Conservation (phyloP, 441 rosid species). For the Gossypium aridum region DNA sequence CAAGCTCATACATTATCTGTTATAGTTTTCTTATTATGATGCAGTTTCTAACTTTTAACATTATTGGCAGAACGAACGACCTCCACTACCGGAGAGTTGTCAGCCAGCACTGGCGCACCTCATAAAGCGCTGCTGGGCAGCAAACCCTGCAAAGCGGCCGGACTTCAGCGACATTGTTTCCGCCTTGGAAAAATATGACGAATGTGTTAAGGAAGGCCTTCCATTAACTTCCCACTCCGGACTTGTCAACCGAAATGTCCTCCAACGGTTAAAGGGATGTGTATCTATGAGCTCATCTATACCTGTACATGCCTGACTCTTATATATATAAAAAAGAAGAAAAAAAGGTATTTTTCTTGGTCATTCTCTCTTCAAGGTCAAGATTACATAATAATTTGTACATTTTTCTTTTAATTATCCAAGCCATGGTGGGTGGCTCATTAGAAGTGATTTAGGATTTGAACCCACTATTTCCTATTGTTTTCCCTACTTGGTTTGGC, state of each 20-base stretch:
- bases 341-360: conserved; percentile 12
- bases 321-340: not conserved
- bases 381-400: conserved; percentile 18
- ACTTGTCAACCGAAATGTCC: conserved; percentile 50
- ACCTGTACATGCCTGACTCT: conserved; percentile 71
- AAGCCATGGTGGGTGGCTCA: not conserved
- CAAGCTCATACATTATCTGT: not conserved
- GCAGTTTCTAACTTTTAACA: not conserved
- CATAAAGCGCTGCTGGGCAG: conserved; percentile 87
- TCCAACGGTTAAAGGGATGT: conserved; percentile 72
- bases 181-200: conserved; percentile 73
- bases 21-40: not conserved
- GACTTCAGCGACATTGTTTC: conserved; percentile 84
- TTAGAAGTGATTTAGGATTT: not conserved
- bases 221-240: conserved; percentile 71
- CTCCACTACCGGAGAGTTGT: conserved; percentile 85
- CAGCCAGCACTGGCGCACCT: conserved; percentile 85
- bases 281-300: conserved; percentile 60
- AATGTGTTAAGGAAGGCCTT: conserved; percentile 80
- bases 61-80: conserved; percentile 69
- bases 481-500: not conserved
- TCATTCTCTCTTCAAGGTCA: conserved; percentile 1
- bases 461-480: not conserved
- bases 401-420: conserved; percentile 18
- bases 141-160: conserved; percentile 79